These are phyloP conservation scores for Drosera spatulata DNA, from an alignment of 179 eudicot genomes.

Conservation along the genomic window DNA sequence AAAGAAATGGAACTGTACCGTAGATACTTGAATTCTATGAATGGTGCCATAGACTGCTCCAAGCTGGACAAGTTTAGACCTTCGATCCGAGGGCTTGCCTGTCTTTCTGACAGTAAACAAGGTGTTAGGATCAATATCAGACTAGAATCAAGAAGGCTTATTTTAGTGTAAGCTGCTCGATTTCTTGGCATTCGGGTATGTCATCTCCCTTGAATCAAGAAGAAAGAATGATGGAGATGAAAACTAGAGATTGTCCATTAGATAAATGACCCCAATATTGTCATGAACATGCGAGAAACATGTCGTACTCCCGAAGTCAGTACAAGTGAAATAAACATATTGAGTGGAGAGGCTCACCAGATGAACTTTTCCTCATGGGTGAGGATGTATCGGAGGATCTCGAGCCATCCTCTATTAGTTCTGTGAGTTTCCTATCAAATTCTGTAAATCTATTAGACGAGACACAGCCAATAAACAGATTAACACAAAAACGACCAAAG, in stretches of 20 bases:
- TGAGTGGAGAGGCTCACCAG: conserved; percentile 32
- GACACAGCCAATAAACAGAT: neutral
- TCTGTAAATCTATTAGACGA: conserved; percentile 6
- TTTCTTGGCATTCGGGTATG: neutral
- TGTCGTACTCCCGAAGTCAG: too few species aligned
- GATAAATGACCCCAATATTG: too few species aligned
- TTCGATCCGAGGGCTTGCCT: conserved; percentile 39
- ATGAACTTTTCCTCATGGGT: conserved; percentile 25
- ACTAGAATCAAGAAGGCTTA: neutral
- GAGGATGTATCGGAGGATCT: conserved; percentile 17
- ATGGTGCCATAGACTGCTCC: conserved; percentile 35
- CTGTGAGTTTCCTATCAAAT: conserved; percentile 18
- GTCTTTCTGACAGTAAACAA: conserved; percentile 35
- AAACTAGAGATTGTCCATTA: too few species aligned
- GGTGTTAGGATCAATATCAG: neutral
- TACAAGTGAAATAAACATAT: too few species aligned
- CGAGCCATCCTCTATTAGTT: conserved; percentile 6
- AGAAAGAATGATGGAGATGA: too few species aligned
- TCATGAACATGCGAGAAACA: too few species aligned
- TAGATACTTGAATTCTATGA: conserved; percentile 37
- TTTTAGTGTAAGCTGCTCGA: neutral
- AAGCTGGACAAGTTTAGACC: conserved; percentile 57
- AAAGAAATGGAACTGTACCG: conserved; percentile 22
- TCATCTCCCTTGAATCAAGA: too few species aligned
- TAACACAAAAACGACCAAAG: neutral